A percentile compares a stretch with the other conserved stretches of the same genome.
phyloP scores from a whole-genome alignment of 2,329 filamentous ascomycete genomes.

The Fusarium oxysporum region DNA sequence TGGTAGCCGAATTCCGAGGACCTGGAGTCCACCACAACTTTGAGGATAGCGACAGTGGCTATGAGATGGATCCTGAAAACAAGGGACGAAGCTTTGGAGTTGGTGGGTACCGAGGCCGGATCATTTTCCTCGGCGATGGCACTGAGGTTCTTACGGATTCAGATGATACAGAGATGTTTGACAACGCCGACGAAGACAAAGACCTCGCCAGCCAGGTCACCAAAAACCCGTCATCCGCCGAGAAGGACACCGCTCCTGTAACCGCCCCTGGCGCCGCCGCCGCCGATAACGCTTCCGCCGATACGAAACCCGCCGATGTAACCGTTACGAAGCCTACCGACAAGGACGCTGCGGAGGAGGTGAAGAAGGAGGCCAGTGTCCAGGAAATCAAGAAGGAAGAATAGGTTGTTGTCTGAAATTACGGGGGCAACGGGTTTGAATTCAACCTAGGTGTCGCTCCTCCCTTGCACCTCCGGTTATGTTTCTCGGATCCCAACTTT shows the following conservation, averaged over 20 bases:
- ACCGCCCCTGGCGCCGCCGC: slow-evolving; percentile 35
- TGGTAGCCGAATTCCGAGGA: slow-evolving; percentile 82
- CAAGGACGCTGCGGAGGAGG: slow-evolving; percentile 37
- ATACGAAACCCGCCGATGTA: slow-evolving; percentile 43
- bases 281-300: slow-evolving; percentile 37
- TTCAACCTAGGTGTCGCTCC: slow-evolving; percentile 16
- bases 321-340: slow-evolving; percentile 38
- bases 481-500: slow-evolving; percentile 36
- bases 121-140: slow-evolving; percentile 95
- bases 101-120: slow-evolving; percentile 81
- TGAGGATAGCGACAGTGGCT: slow-evolving; percentile 82
- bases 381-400: slow-evolving; percentile 53
- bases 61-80: slow-evolving; percentile 79
- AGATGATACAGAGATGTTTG: slow-evolving; percentile 93
- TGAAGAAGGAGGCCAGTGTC: slow-evolving; percentile 42
- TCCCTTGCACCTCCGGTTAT: slow-evolving; percentile 30
- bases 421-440: slow-evolving; percentile 32
- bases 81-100: slow-evolving; percentile 71
- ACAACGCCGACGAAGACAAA: slow-evolving; percentile 85
- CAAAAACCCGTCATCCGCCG: slow-evolving; percentile 60
- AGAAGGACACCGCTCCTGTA: slow-evolving; percentile 40
- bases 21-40: slow-evolving; percentile 85
- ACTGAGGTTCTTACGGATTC: slow-evolving; percentile 91
- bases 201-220: slow-evolving; percentile 86
- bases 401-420: slow-evolving; percentile 48